phyloP scores from a whole-genome alignment of 306 rosid genomes.

The Prunus dulcis region DNA sequence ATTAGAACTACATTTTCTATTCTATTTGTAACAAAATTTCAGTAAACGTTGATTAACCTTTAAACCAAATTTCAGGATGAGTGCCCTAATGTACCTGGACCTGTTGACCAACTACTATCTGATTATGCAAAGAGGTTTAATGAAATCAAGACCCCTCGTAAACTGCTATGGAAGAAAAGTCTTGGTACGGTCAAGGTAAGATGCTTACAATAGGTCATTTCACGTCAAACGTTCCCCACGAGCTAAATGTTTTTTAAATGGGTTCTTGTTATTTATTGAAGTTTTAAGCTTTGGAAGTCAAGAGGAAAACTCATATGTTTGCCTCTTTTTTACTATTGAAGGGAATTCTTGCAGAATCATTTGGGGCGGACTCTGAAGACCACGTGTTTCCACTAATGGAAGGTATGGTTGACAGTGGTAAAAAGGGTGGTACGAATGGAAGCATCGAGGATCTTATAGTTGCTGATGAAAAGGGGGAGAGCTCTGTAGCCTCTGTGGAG shows the following conservation, averaged over 20 bases:
- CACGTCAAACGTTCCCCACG: neutral
- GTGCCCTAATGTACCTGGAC: conserved; percentile 55
- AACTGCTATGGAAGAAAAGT: conserved; percentile 85
- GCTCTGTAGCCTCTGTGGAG: conserved; percentile 77
- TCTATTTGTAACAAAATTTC: neutral
- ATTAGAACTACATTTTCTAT: conserved; percentile 10
- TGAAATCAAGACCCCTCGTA: conserved; percentile 94
- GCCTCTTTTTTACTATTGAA: conserved; percentile 20
- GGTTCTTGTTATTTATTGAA: conserved; percentile 1
- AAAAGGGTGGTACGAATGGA: conserved; percentile 53
- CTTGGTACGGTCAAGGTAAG: conserved; percentile 89
- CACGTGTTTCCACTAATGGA: conserved; percentile 61
- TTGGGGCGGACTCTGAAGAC: conserved; percentile 46
- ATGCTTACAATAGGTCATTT: conserved; percentile 5
- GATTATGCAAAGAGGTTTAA: conserved; percentile 84
- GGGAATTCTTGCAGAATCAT: conserved; percentile 77
- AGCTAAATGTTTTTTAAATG: conserved; percentile 6
- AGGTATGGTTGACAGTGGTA: conserved; percentile 58
- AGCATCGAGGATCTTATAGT: conserved; percentile 61
- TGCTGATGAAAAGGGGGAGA: conserved; percentile 87
- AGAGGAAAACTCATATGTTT: conserved; percentile 17
- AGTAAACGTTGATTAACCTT: conserved; percentile 24
- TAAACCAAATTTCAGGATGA: conserved; percentile 65
- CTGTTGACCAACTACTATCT: conserved; percentile 70
- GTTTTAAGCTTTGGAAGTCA: conserved; percentile 10